Conservation (phyloP, 1,139 yeast species). For the Pichia sp. region DNA sequence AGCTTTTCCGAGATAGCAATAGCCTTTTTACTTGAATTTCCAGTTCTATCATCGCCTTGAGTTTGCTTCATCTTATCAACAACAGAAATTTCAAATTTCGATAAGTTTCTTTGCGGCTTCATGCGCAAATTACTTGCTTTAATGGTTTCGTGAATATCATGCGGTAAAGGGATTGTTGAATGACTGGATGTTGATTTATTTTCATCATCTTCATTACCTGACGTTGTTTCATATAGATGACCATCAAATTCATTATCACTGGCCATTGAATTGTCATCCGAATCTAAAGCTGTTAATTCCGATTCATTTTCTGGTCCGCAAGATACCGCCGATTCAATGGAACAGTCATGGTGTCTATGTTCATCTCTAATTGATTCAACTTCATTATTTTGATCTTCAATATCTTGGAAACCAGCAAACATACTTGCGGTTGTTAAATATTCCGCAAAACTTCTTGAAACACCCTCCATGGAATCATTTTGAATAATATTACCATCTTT, state of each 20-base stretch:
- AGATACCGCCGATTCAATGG: not conserved
- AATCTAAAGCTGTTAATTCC: not conserved
- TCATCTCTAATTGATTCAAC: constrained; percentile 9
- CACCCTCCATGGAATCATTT: constrained; percentile 29
- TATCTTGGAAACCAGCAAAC: constrained; percentile 40
- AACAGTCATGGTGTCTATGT: not conserved
- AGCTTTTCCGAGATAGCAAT: constrained; percentile 32
- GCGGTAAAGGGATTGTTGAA: not conserved
- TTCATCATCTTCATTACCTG: no score
- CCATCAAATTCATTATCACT: not conserved
- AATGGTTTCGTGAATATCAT: not conserved
- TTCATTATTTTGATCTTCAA: constrained; percentile 24
- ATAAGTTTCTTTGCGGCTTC: not conserved
- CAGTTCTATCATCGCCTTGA: not conserved
- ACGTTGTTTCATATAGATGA: no score
- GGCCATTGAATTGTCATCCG: not conserved
- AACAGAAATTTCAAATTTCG: constrained; percentile 34
- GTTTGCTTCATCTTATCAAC: constrained; percentile 15
- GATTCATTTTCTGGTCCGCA: constrained; percentile 1
- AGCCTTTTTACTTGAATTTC: constrained; percentile 26
- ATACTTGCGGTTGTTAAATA: constrained; percentile 48
- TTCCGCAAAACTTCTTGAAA: constrained; percentile 44
- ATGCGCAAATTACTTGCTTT: not conserved
- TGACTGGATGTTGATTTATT: not conserved
- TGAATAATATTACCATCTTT: not conserved